Base-by-base conservation (phyloP, 179 eudicot species). In the Beta lomatogona region DNA sequence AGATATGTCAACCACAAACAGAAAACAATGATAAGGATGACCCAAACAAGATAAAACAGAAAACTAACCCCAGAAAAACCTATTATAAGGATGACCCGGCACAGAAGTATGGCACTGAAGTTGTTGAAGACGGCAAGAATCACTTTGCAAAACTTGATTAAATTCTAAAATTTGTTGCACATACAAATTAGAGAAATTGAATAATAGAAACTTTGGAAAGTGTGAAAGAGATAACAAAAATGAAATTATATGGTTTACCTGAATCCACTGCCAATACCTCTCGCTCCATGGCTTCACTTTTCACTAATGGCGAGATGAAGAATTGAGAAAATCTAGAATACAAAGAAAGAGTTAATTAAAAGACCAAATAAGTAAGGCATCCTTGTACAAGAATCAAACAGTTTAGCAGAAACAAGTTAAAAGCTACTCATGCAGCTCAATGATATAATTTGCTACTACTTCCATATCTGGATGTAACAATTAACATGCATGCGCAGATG, bases 201-300 rank as follows among this genome's bases (percentile, higher is more conserved):
- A 59, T 54, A 52, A 41, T 11, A 59, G 58, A 81, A 66, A 73
- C 7, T 45, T 25, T 70, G n/a, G 12, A 69, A 4, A 55, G 11
- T 57, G 3, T 45, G n/a, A 45, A 69, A 68, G 44, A 61, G 21
- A 66, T 21, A 41, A 64, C 11, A 48, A 59, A 18, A 65, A 22
- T 55, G 77, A 41, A 36, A 63, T 9, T 22, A 55, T 25, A 22
- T 75, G 9, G 81, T 70, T 73, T 77, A 95, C 99, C 99, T 86
- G 99, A 95, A 87, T 95, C 98, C 74, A 95, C 97, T 9, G 99
- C 99, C 53, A 85, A 87, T 71, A 95, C 91, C 86, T 95, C 99
- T 76, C 98, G 90, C 76, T 92, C 97, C 99, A 95, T 92, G 66
- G 98, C 98, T 81, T 95, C 99, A 71, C 86, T 81, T 87, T 95